These are phyloP conservation scores for Fonsecaea pedrosoi DNA, from an alignment of 2,329 filamentous ascomycete genomes.

Conservation along the genomic window DNA sequence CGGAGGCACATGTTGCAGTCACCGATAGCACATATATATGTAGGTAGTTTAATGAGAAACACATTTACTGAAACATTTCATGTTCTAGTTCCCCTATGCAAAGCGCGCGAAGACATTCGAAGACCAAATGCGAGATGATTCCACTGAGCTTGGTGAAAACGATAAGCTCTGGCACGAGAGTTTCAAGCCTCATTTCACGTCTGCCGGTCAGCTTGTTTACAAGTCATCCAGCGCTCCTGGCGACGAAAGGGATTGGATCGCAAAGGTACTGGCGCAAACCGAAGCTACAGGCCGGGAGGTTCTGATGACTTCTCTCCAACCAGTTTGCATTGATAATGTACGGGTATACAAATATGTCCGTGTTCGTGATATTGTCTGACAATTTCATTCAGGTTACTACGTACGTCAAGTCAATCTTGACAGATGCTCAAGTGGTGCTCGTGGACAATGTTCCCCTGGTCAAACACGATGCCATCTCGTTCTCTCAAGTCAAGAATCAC, in stretches of 20 bases:
- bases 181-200: constrained; percentile 50
- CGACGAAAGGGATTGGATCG: constrained; percentile 23
- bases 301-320: constrained; percentile 27
- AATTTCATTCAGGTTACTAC: constrained; percentile 17
- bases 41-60: constrained; percentile 48
- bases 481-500: constrained; percentile 43
- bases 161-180: constrained; percentile 75
- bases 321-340: constrained; percentile 13
- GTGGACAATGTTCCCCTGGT: constrained; percentile 66
- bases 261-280: constrained; percentile 10
- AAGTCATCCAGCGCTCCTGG: constrained; percentile 12
- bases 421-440: constrained; percentile 50
- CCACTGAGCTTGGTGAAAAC: constrained; percentile 61
- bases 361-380: constrained; percentile 11
- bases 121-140: constrained; percentile 55
- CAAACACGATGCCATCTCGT: constrained; percentile 39
- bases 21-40: constrained; percentile 49
- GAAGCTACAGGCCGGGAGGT: constrained; percentile 13
- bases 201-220: constrained; percentile 31
- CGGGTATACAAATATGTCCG: neutral
- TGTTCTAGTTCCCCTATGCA: constrained; percentile 80
- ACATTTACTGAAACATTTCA: constrained; percentile 49
- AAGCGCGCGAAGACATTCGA: constrained; percentile 74
- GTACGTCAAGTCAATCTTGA: constrained; percentile 28
- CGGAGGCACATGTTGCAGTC: constrained; percentile 35